Base-by-base conservation (phyloP, 2,329 filamentous ascomycete genomes). In the Metarhizium humberi region DNA sequence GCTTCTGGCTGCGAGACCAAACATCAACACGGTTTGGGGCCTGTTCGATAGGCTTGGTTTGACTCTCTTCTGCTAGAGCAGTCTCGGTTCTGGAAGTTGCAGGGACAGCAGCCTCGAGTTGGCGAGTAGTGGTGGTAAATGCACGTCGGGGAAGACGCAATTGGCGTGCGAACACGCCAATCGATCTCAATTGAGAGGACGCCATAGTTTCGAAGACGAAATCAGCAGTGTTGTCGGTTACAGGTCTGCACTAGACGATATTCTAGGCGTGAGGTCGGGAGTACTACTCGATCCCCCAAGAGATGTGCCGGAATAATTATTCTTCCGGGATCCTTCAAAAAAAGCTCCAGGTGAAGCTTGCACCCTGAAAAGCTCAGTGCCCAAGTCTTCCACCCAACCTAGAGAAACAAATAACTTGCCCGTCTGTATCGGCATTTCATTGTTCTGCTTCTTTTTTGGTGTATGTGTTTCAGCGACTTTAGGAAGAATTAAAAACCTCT, bases 1-100 rank as follows among this genome's bases (percentile, higher is more conserved):
- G 84, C 72, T 84, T 83, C 79, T 99, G 94, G 75, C 84, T 95
- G 67, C 83, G 76, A 58, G 90, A 90, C 94, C 94, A 99, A 57
- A 90, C 80, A 6, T 74, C 82, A 57, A 78, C 74, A 59, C 91
- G 84, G 78, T 99, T 99, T 25, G 94, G 94, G 36, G 92, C 90
- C 77, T 99, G 94, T 71, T 78, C 73, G 55, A 80, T 73, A 60
- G 82, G 77, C 64, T 76, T 73, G 36, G 75, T 64, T 57, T 67
- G 66, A 58, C 63, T 60, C 53, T 70, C 73, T 58, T 76, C 74
- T 61, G 74, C 68, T 61, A 73, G 71, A 58, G 74, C 71, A 56
- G 75, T 71, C 50, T 76, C 72, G 57, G 64, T 59, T 51, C 62
- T 65, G 50, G 75, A 72, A 57, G 68, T 64, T 56, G 69, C 63